phyloP scores from a whole-genome alignment of 306 rosid genomes.

The Carpinus fangiana region DNA sequence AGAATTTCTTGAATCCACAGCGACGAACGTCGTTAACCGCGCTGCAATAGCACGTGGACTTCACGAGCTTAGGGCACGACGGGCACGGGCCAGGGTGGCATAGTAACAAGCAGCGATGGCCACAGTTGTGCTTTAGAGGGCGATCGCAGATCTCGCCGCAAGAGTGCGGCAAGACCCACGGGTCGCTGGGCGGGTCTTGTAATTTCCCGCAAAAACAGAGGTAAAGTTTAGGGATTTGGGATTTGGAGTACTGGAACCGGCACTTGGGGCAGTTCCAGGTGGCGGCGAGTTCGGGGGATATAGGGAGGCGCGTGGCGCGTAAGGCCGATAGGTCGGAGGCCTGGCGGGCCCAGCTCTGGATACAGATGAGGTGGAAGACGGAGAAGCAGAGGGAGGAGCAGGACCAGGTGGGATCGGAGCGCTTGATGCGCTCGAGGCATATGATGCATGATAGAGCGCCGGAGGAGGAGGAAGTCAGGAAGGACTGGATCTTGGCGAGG shows the following conservation, averaged over 20 bases:
- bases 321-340: constrained; percentile 65
- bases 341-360: constrained; percentile 93
- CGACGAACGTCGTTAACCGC: constrained; percentile 58
- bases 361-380: constrained; percentile 87
- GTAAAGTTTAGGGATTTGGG: constrained; percentile 68
- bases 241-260: constrained; percentile 58
- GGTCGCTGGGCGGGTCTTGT: constrained; percentile 77
- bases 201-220: constrained; percentile 81
- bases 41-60: constrained; percentile 74
- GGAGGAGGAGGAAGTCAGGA: constrained; percentile 87
- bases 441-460: constrained; percentile 92
- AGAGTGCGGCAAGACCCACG: constrained; percentile 91
- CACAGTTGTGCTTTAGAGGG: constrained; percentile 70
- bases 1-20: constrained; percentile 76
- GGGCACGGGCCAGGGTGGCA: constrained; percentile 99
- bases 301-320: constrained; percentile 81
- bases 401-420: constrained; percentile 86
- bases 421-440: constrained; percentile 89
- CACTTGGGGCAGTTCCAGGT: constrained; percentile 96
- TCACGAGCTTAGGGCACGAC: constrained; percentile 79
- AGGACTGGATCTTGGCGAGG: constrained; percentile 85
- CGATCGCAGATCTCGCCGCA: constrained; percentile 85
- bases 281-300: constrained; percentile 48
- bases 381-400: constrained; percentile 86
- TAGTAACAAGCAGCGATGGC: constrained; percentile 73